Evolutionary conservation across 495 filamentous ascomycete genomes (phyloP).

Genomic region (Trichoderma asperelloides): DNA sequence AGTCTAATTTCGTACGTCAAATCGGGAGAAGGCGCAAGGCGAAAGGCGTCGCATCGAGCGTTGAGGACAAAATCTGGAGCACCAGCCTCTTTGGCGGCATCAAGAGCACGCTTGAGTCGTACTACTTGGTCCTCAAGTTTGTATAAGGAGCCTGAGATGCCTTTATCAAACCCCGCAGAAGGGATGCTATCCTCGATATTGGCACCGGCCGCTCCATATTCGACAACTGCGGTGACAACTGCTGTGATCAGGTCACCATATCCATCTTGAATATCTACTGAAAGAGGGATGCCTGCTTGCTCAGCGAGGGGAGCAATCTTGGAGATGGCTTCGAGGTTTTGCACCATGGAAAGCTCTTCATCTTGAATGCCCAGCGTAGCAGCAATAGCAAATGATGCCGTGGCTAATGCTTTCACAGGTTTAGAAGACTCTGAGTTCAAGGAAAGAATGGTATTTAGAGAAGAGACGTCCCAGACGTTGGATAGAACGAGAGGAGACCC

Average conservation of each 20-base stretch:
- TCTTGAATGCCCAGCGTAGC: conserved; percentile 30
- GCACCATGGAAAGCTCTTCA: conserved; percentile 25
- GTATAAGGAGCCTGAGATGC: conserved; percentile 17
- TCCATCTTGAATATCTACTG: conserved; percentile 39
- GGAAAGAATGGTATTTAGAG: conserved; percentile 28
- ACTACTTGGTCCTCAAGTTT: conserved; percentile 23
- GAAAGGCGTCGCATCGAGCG: conserved; percentile 35
- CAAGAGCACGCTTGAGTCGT: conserved; percentile 21
- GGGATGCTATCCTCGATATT: conserved; percentile 34
- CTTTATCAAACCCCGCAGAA: conserved; percentile 1
- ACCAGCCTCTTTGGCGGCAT: conserved; percentile 20
- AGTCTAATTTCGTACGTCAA: conserved; percentile 9
- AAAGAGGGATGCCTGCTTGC: conserved; percentile 22
- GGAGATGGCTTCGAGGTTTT: conserved; percentile 22
- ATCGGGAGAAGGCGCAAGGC: conserved; percentile 12
- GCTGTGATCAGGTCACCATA: conserved; percentile 29
- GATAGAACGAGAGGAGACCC: conserved; percentile 36
- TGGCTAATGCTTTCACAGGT: conserved; percentile 34
- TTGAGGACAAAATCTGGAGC: conserved; percentile 39
- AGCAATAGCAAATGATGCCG: conserved; percentile 39
- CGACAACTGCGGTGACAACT: conserved; percentile 25
- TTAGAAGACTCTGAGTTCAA: conserved; percentile 19
- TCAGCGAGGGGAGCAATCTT: conserved; percentile 15
- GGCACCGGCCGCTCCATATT: conserved; percentile 31
- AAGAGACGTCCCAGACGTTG: conserved; percentile 37